Percentiles rank a stretch among this genome's conserved stretches.
phyloP scores from a whole-genome alignment of 2,329 filamentous ascomycete species.

The Paecilomyces formosus region DNA sequence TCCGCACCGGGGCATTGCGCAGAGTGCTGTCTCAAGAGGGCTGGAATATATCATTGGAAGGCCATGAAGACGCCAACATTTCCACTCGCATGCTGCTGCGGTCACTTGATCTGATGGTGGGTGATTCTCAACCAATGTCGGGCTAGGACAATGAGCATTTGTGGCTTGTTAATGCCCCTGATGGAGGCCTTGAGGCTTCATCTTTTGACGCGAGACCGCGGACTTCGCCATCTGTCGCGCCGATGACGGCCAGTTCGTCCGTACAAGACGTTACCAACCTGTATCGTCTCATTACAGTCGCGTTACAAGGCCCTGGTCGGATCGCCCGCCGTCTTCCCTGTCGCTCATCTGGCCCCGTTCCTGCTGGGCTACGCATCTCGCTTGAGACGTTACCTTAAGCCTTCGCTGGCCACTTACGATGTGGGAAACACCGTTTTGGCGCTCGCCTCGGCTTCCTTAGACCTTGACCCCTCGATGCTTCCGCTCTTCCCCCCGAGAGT shows the following conservation, averaged over 20 bases:
- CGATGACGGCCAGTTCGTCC: not conserved
- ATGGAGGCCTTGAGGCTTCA: not conserved
- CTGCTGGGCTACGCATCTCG: not conserved
- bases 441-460: not conserved
- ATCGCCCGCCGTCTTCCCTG: not conserved
- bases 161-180: not conserved
- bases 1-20: constrained; percentile 18
- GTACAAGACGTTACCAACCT: not conserved
- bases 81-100: constrained; percentile 48
- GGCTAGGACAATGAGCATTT: not conserved
- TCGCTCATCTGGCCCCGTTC: not conserved
- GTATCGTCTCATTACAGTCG: not conserved
- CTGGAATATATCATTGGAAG: constrained; percentile 14
- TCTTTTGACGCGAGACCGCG: not conserved
- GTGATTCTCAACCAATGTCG: constrained; percentile 15
- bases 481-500: not conserved
- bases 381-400: not conserved
- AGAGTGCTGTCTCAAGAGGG: constrained; percentile 13
- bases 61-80: constrained; percentile 7
- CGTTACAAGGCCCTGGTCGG: not conserved
- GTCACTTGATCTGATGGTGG: constrained; percentile 53
- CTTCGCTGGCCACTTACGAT: not conserved
- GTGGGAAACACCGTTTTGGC: not conserved
- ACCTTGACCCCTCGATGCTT: not conserved
- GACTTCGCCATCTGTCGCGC: not conserved